phyloP scores from a whole-genome alignment of 1,284 basidiomycete species.

The Heterobasidion irregulare region DNA sequence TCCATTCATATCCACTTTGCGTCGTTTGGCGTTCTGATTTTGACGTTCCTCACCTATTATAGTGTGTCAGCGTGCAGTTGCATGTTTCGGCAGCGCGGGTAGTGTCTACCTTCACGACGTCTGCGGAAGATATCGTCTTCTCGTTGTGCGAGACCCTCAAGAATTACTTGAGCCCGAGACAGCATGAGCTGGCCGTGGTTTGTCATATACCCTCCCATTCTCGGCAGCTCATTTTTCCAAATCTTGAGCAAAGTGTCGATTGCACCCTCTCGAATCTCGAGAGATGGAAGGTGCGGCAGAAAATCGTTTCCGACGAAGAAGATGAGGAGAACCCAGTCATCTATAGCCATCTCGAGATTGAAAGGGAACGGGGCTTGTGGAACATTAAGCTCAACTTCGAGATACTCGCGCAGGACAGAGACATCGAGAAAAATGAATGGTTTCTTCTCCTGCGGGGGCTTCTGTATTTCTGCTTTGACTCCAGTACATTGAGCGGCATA shows the following conservation, averaged over 20 bases:
- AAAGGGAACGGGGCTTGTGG: slow-evolving; percentile 79
- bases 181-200: slow-evolving; percentile 90
- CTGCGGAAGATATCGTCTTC: slow-evolving; percentile 96
- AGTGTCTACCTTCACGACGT: slow-evolving; percentile 78
- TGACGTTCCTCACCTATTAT: slow-evolving; percentile 84
- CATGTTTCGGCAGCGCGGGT: slow-evolving; percentile 1
- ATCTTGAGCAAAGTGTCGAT: slow-evolving; percentile 95
- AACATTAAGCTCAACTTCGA: slow-evolving; percentile 90
- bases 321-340: slow-evolving; percentile 99
- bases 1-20: slow-evolving; percentile 69
- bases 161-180: slow-evolving; percentile 83
- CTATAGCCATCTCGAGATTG: slow-evolving; percentile 93
- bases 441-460: slow-evolving; percentile 71
- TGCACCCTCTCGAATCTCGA: slow-evolving; percentile 98
- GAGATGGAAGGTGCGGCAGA: slow-evolving; percentile 92
- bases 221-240: slow-evolving; percentile 88
- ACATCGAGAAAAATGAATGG: slow-evolving; percentile 99
- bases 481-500: slow-evolving; percentile 90
- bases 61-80: slow-evolving; percentile 2
- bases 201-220: slow-evolving; percentile 96
- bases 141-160: slow-evolving; percentile 86
- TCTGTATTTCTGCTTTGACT: slow-evolving; percentile 56
- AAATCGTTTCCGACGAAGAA: slow-evolving; percentile 99
- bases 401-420: slow-evolving; percentile 90
- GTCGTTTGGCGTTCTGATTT: slow-evolving; percentile 78